A percentile compares a stretch with the other conserved stretches of the same genome.
These are phyloP conservation scores for Cordyceps tenuipes DNA, from an alignment of 2,329 filamentous ascomycete species.

Conservation along the genomic window DNA sequence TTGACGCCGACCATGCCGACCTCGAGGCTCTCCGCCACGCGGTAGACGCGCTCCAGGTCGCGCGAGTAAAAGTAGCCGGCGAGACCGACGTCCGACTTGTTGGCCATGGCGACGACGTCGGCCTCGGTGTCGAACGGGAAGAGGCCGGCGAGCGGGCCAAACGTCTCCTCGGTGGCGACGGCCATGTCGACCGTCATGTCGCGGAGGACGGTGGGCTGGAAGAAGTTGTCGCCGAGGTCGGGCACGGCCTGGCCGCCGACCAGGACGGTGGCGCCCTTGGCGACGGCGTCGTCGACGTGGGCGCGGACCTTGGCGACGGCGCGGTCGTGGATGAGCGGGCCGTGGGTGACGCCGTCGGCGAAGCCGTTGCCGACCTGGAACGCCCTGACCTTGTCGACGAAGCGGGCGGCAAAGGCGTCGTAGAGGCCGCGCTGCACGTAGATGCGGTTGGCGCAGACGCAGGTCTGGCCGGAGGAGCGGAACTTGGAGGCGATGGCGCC, in stretches of 20 bases:
- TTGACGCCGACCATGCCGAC: conserved; percentile 86
- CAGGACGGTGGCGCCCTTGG: conserved; percentile 68
- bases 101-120: conserved; percentile 79
- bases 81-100: conserved; percentile 74
- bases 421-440: conserved; percentile 74
- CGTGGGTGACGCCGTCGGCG: conserved; percentile 62
- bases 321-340: conserved; percentile 76
- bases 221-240: conserved; percentile 78
- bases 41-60: conserved; percentile 49
- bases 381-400: conserved; percentile 61
- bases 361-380: conserved; percentile 75
- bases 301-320: conserved; percentile 71
- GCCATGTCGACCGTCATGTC: conserved; percentile 82
- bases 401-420: conserved; percentile 60
- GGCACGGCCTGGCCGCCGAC: conserved; percentile 66
- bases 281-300: conserved; percentile 71
- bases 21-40: conserved; percentile 63
- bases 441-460: conserved; percentile 80
- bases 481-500: conserved; percentile 87
- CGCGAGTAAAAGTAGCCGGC: conserved; percentile 88
- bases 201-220: conserved; percentile 78
- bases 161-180: conserved; percentile 82
- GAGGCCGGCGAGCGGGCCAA: conserved; percentile 84
- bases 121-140: conserved; percentile 85
- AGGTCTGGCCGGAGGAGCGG: conserved; percentile 90